Evolutionary conservation across 805 yeast species (phyloP).

Genomic region (Candida sonorensis): DNA sequence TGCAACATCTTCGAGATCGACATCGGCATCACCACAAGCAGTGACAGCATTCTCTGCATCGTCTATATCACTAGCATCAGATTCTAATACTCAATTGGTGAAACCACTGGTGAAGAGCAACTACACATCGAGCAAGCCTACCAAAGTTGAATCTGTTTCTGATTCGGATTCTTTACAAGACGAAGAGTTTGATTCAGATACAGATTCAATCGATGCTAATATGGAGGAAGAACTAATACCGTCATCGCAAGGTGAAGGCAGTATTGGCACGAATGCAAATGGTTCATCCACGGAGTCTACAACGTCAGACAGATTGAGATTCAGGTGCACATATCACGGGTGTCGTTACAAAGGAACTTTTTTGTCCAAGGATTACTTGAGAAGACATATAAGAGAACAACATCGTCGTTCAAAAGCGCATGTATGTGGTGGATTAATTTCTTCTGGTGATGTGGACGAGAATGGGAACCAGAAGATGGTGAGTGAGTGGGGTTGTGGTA

Average conservation of each 20-base stretch:
- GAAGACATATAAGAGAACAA: conserved; percentile 26
- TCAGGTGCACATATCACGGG: conserved; percentile 14
- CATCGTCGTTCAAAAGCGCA: conserved; percentile 19
- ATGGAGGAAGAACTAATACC: conserved; percentile 4
- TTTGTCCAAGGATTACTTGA: conserved; percentile 20
- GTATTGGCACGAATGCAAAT: too few relatives aligned
- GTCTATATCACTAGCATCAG: too few relatives aligned
- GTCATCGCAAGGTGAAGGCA: too few relatives aligned
- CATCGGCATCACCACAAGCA: too few relatives aligned
- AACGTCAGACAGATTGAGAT: conserved; percentile 4
- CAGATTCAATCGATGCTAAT: conserved; percentile 7
- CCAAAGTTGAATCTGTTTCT: too few relatives aligned
- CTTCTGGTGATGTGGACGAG: neutral
- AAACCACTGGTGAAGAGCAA: too few relatives aligned
- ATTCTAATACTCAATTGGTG: too few relatives aligned
- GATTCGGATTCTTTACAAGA: conserved; percentile 1
- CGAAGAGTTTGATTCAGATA: conserved; percentile 5
- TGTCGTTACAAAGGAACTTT: conserved; percentile 25
- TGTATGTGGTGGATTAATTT: conserved; percentile 16
- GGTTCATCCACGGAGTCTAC: too few relatives aligned
- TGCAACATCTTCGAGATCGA: too few relatives aligned
- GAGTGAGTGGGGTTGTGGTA: conserved; percentile 27
- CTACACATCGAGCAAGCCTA: too few relatives aligned
- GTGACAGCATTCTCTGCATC: too few relatives aligned
- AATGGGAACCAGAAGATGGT: neutral